Evolutionary conservation across 192 early-diverging fungal species (phyloP).

Genomic region (Backusella luteola): DNA sequence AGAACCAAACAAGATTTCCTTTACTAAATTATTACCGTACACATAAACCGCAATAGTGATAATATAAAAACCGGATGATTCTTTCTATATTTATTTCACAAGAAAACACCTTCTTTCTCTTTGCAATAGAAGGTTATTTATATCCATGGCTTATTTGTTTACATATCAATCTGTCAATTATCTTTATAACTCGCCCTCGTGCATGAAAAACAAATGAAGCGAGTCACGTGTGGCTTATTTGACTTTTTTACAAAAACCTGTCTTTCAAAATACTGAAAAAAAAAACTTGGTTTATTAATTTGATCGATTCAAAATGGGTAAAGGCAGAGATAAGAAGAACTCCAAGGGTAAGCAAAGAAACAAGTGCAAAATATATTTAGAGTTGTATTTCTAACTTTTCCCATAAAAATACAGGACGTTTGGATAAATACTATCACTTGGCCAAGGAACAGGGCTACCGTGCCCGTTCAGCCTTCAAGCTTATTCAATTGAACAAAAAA

Average conservation of each 20-base stretch:
- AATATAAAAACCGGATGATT: not conserved
- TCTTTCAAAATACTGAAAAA: not conserved
- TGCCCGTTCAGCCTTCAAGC: slow-evolving; percentile 98
- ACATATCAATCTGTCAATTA: not conserved
- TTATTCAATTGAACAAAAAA: slow-evolving; percentile 99
- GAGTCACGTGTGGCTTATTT: slow-evolving; percentile 9
- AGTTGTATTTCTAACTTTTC: not conserved
- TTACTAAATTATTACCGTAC: not conserved
- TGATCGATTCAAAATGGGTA: slow-evolving; percentile 21
- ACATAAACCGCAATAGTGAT: not conserved
- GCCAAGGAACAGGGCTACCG: slow-evolving; percentile 99
- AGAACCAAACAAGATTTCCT: not conserved
- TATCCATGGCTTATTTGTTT: too few species aligned
- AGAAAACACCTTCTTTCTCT: too few species aligned
- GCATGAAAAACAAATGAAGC: not conserved
- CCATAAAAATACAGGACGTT: slow-evolving; percentile 70
- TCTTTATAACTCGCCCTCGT: not conserved
- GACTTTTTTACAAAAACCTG: slow-evolving; percentile 9
- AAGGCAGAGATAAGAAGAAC: slow-evolving; percentile 40
- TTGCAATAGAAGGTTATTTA: too few species aligned
- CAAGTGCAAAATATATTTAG: not conserved
- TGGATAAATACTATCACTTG: slow-evolving; percentile 99
- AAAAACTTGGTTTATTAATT: slow-evolving; percentile 1
- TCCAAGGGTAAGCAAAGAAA: slow-evolving; percentile 30
- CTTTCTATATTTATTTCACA: too few species aligned